These are phyloP conservation scores for Diaporthe sp. DNA, from an alignment of 2,329 filamentous ascomycete species.

Conservation along the genomic window DNA sequence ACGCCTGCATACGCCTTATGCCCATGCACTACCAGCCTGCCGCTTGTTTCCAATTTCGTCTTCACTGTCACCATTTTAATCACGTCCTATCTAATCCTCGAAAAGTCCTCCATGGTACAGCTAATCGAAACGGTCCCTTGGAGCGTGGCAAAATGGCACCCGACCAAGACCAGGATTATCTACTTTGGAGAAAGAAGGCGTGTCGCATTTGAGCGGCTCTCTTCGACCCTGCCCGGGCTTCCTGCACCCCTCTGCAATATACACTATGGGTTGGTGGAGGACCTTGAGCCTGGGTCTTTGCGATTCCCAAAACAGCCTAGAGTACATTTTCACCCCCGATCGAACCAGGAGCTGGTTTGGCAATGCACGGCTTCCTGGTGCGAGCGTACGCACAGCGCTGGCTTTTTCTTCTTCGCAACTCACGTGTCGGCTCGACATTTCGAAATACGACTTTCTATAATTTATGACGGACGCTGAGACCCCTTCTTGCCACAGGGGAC, in stretches of 20 bases:
- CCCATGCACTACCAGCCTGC: slow-evolving; percentile 71
- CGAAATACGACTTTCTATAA: slow-evolving; percentile 43
- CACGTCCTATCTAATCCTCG: slow-evolving; percentile 59
- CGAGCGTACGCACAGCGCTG: slow-evolving; percentile 40
- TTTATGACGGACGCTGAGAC: slow-evolving; percentile 42
- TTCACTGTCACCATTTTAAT: slow-evolving; percentile 61
- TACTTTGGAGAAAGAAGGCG: slow-evolving; percentile 27
- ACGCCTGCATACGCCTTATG: slow-evolving; percentile 72
- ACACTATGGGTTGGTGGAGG: slow-evolving; percentile 34
- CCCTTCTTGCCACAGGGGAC: slow-evolving; percentile 37
- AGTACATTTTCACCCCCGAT: slow-evolving; percentile 35
- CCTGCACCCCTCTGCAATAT: slow-evolving; percentile 31
- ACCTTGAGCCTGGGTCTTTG: slow-evolving; percentile 23
- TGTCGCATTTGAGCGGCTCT: slow-evolving; percentile 19
- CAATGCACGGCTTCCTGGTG: slow-evolving; percentile 36
- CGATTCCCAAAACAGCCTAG: slow-evolving; percentile 35
- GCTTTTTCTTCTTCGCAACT: slow-evolving; percentile 41
- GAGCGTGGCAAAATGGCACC: slow-evolving; percentile 41
- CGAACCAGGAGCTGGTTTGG: slow-evolving; percentile 36
- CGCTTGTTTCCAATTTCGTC: slow-evolving; percentile 62
- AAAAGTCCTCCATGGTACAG: slow-evolving; percentile 36
- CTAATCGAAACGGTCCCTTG: slow-evolving; percentile 43
- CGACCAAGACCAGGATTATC: slow-evolving; percentile 31
- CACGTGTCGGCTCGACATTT: slow-evolving; percentile 40
- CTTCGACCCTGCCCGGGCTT: slow-evolving; percentile 17